Base-by-base conservation (phyloP, 2,329 filamentous ascomycete genomes). In the Raffaelea deltoideospora region DNA sequence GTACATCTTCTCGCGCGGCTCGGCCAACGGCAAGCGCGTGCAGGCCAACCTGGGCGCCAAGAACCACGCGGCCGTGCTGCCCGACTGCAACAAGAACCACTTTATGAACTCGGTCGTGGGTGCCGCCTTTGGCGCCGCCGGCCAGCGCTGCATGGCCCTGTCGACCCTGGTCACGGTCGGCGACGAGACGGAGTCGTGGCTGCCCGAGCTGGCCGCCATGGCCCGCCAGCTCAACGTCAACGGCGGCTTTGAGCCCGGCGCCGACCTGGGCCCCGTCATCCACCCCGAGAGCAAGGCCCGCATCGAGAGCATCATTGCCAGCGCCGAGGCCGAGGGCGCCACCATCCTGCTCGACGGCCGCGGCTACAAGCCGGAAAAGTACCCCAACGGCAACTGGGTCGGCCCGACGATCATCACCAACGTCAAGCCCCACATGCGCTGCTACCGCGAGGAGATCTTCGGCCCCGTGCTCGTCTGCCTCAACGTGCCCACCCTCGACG, bases 51-150 rank as follows among this genome's bases (percentile, higher is more conserved):
- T 90, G 43, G 84, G 83, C 29, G 83, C 83, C 47, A 90, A 90
- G 71, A 90, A 90, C 67, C 83, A 90, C 56, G 82, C 82, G 21
- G 79, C 80, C 37, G 76, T 90, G 22, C 70, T 88, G 42, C 83
- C 83, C 15, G 83, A 90, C 63, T 81, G 77, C 64, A 87, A 90
- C 66, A 88, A 86, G 71, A 87, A 90, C 64, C 80, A 87, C 50
- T 83, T 85, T 46, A 63, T 90, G 50, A 90, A 88, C 61, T 79
- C 80, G 31, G 82, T 90, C 45, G 72, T 82, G 5, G 84, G 83
- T 45, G 83, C 84, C 24, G 83, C 84, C 18, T 90, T 90, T 47
- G 83, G 83, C 45, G 83, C 83, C 44, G 83, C 83, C 19, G 83
- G 83, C 27, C 83, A 90, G 64, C 69, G 83, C 43, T 90, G 83